A percentile compares a stretch with the other conserved stretches of the same genome.
Evolutionary conservation across 345 rosid genomes (phyloP).

Genomic region (Crucihimalaya himalaica): DNA sequence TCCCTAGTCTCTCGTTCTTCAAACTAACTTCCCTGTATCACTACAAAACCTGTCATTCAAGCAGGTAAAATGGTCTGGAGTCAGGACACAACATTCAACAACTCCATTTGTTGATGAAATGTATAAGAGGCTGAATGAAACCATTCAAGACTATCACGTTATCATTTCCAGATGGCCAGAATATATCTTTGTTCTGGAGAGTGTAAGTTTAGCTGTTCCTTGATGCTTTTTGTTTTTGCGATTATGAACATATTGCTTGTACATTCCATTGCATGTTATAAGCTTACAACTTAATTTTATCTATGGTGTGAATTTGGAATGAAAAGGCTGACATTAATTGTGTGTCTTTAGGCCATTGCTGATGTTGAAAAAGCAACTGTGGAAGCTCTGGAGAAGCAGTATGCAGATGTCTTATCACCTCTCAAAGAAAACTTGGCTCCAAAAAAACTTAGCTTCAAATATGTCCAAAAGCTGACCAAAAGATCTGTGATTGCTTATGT

Average conservation of each 20-base stretch:
- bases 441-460: constrained; percentile 87
- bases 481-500: constrained; percentile 72
- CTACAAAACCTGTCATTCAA: constrained; percentile 30
- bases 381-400: constrained; percentile 95
- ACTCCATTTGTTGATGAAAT: constrained; percentile 96
- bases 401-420: constrained; percentile 86
- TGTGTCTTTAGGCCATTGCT: constrained; percentile 70
- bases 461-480: constrained; percentile 85
- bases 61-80: constrained; percentile 98
- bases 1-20: not conserved
- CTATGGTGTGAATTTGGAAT: not conserved
- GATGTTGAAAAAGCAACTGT: constrained; percentile 92
- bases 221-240: not conserved
- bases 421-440: constrained; percentile 89
- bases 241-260: not conserved
- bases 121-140: constrained; percentile 82
- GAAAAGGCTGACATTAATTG: constrained; percentile 14
- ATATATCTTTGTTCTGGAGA: constrained; percentile 83
- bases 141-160: constrained; percentile 77
- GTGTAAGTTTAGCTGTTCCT: constrained; percentile 52
- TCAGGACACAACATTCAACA: constrained; percentile 88
- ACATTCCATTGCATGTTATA: not conserved
- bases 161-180: constrained; percentile 98
- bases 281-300: not conserved
- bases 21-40: constrained; percentile 17